phyloP scores from a whole-genome alignment of 2,329 filamentous ascomycete species.

The Colletotrichum sp. region DNA sequence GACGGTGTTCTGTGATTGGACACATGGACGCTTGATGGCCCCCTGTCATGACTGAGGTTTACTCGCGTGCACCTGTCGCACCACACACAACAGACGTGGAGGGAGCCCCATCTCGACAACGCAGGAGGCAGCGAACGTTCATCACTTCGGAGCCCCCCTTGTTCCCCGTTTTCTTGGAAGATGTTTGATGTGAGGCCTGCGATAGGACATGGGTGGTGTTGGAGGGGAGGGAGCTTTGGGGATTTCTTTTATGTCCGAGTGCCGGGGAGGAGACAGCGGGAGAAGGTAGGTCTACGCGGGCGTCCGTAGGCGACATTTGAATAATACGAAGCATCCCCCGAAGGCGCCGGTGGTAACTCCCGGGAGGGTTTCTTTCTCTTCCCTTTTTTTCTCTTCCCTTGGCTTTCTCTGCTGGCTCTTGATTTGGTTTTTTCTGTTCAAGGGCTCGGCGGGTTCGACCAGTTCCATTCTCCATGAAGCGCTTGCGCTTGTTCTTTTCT shows the following conservation, averaged over 20 bases:
- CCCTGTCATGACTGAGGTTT: background rate
- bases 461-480: background rate
- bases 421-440: background rate
- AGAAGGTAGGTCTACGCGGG: background rate
- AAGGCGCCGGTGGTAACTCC: background rate
- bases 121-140: background rate
- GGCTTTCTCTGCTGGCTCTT: background rate
- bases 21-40: background rate
- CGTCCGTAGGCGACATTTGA: background rate
- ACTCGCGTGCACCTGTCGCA: background rate
- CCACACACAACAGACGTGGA: background rate
- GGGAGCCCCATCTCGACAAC: background rate
- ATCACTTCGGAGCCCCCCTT: background rate
- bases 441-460: background rate
- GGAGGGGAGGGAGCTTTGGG: background rate
- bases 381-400: background rate
- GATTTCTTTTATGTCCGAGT: background rate
- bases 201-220: background rate
- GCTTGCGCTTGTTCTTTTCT: background rate
- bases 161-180: background rate
- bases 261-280: background rate
- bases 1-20: background rate
- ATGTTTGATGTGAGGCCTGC: conserved; percentile 11
- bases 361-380: background rate
- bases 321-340: background rate